Evolutionary conservation across 768 basidiomycete genomes (phyloP).

Genomic region (Lepiota brunneoincarnata): DNA sequence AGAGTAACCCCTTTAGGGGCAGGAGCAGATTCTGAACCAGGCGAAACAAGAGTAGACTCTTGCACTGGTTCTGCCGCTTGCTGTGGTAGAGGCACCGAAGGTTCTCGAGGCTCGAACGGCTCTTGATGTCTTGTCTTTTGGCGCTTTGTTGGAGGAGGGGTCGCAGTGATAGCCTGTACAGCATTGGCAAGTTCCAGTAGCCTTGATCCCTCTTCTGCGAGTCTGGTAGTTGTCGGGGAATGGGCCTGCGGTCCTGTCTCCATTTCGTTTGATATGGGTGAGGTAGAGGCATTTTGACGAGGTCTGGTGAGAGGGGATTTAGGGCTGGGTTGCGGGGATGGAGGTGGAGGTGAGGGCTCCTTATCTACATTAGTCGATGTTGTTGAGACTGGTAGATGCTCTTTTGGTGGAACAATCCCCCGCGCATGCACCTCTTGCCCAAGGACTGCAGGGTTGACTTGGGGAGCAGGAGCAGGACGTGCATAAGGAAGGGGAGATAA

Average conservation of each 20-base stretch:
- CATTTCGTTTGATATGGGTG: neutral
- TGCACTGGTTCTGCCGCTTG: constrained; percentile 3
- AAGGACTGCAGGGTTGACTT: neutral
- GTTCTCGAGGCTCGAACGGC: neutral
- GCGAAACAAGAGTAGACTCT: constrained; percentile 3
- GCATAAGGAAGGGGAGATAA: neutral
- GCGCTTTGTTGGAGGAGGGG: constrained; percentile 1
- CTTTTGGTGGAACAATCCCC: neutral
- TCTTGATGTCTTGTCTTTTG: neutral
- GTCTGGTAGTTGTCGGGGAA: neutral
- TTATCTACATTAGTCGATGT: neutral
- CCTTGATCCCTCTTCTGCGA: constrained; percentile 2
- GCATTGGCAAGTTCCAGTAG: constrained; percentile 9
- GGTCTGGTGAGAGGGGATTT: neutral
- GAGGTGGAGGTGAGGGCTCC: neutral
- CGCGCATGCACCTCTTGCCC: neutral
- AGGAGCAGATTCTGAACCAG: constrained; percentile 7
- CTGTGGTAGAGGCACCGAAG: neutral
- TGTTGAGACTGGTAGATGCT: neutral
- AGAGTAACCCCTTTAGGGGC: neutral
- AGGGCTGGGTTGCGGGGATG: neutral
- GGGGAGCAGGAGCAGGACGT: neutral
- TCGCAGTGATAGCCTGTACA: constrained; percentile 3
- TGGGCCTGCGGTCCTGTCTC: neutral
- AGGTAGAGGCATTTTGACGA: neutral